Evolutionary conservation across 1,284 basidiomycete species (phyloP).

Genomic region (Mycena sp.): DNA sequence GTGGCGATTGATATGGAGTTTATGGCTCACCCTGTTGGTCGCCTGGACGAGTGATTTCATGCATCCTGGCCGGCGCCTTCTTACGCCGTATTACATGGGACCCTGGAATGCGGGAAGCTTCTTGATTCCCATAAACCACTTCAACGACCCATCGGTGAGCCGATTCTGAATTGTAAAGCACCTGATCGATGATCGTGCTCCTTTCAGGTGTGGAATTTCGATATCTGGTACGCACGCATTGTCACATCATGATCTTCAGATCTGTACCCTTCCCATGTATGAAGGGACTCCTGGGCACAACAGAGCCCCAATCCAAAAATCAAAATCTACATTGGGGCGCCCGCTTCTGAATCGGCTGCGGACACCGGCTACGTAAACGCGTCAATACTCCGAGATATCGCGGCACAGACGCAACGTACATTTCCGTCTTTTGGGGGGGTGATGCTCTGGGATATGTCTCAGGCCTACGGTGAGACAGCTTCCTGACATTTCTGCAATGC

Average conservation of each 20-base stretch:
- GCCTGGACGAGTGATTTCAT: too few species aligned
- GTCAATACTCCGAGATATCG: constrained; percentile 56
- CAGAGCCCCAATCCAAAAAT: constrained; percentile 64
- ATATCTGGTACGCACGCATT: constrained; percentile 55
- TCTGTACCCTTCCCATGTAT: not conserved
- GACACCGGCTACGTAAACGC: constrained; percentile 63
- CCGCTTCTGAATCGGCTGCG: constrained; percentile 61
- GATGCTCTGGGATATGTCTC: constrained; percentile 78
- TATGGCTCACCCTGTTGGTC: too few species aligned
- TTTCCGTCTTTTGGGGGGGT: constrained; percentile 57
- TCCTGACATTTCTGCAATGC: too few species aligned
- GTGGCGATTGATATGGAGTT: too few species aligned
- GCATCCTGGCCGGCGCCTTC: too few species aligned
- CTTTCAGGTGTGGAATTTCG: constrained; percentile 63
- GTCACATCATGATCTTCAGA: too few species aligned
- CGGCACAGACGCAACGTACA: constrained; percentile 60
- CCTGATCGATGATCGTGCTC: too few species aligned
- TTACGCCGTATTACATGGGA: too few species aligned
- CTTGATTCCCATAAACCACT: too few species aligned
- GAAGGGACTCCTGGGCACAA: constrained; percentile 69
- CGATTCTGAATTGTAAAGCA: not conserved
- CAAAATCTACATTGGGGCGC: constrained; percentile 69
- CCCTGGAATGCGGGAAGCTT: too few species aligned
- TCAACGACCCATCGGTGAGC: too few species aligned
- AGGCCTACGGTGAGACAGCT: constrained; percentile 74